Percentiles rank a stretch among this genome's conserved stretches.
phyloP scores from a whole-genome alignment of 768 basidiomycete species.

The Phlebiopsis flavidoalba region DNA sequence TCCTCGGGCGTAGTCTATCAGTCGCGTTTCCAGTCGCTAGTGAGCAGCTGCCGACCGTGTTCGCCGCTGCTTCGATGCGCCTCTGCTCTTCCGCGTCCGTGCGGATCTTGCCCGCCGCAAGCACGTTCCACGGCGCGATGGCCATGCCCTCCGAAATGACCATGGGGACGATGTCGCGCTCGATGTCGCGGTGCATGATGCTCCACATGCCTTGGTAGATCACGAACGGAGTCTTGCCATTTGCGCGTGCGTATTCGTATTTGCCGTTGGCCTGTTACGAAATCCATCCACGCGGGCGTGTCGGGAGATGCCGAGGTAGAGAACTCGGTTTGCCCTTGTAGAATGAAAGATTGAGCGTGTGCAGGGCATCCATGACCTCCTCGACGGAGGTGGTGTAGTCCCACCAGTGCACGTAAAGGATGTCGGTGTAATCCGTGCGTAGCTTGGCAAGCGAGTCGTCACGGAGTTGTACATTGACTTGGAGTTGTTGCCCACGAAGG shows the following conservation, averaged over 20 bases:
- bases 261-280: conserved; percentile 25
- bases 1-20: conserved; percentile 45
- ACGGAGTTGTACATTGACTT: conserved; percentile 27
- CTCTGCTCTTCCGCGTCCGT: conserved; percentile 29
- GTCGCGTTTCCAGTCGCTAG: conserved; percentile 4
- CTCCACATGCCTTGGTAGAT: conserved; percentile 33
- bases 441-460: conserved; percentile 38
- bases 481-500: conserved; percentile 36
- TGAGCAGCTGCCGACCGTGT: too few relatives aligned
- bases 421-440: conserved; percentile 49
- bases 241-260: conserved; percentile 30
- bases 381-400: conserved; percentile 45
- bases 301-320: conserved; percentile 23
- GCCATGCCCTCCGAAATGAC: conserved; percentile 3
- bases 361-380: conserved; percentile 48
- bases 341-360: conserved; percentile 40
- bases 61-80: conserved; percentile 20
- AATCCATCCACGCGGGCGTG: conserved; percentile 30
- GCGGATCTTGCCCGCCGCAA: conserved; percentile 32
- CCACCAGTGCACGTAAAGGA: conserved; percentile 51
- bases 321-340: conserved; percentile 46
- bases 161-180: conserved; percentile 35
- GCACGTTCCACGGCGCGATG: conserved; percentile 36
- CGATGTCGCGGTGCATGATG: conserved; percentile 28
- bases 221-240: conserved; percentile 34